Percentiles rank a stretch among this genome's conserved stretches.
phyloP scores from a whole-genome alignment of 176 grass and related monocot genomes.

The Leersia perrieri region DNA sequence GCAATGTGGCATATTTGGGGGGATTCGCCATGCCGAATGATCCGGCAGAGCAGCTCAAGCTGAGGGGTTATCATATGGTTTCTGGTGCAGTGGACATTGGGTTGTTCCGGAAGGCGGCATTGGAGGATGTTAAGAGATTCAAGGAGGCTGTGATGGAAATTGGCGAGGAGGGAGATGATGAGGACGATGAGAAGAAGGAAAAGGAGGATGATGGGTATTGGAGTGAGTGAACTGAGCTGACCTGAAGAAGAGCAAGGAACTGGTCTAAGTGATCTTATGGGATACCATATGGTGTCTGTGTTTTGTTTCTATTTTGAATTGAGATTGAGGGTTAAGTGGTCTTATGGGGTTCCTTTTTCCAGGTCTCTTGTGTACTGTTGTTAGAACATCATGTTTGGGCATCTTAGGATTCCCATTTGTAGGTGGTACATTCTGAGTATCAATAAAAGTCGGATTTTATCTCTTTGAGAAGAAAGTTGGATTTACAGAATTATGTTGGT shows the following conservation, averaged over 20 bases:
- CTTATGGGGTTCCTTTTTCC: not conserved
- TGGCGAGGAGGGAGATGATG: conserved; percentile 48
- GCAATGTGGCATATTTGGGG: conserved; percentile 54
- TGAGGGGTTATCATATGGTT: conserved; percentile 93
- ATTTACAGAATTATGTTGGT: not conserved
- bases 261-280: too few species aligned
- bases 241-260: not conserved
- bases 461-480: not conserved
- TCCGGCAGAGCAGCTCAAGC: conserved; percentile 74
- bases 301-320: conserved; percentile 27
- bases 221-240: conserved; percentile 54
- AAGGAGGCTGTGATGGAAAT: conserved; percentile 58
- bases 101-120: conserved; percentile 58
- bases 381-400: conserved; percentile 17
- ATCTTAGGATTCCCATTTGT: conserved; percentile 32
- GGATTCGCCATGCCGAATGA: conserved; percentile 90
- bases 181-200: conserved; percentile 25
- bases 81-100: conserved; percentile 66
- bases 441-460: conserved; percentile 39
- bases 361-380: conserved; percentile 1
- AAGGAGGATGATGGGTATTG: conserved; percentile 67
- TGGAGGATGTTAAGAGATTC: conserved; percentile 74
- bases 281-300: conserved; percentile 2
- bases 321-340: not conserved
- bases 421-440: conserved; percentile 2